phyloP scores from a whole-genome alignment of 192 early-diverging fungal species.

The Linderina pennispora region DNA sequence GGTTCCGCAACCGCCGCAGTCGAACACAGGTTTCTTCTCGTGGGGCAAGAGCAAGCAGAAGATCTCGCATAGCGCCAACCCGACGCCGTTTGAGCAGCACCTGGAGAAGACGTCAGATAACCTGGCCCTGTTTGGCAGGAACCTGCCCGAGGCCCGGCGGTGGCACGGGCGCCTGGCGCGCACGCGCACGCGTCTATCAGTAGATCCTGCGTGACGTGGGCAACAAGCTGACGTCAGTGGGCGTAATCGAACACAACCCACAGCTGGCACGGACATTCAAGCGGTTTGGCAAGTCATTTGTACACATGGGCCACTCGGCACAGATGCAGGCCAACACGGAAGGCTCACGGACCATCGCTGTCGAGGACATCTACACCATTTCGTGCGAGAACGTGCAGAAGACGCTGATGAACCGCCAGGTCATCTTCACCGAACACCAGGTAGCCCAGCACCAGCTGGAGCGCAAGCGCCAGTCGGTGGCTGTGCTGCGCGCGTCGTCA shows the following conservation, averaged over 20 bases:
- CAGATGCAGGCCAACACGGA: conserved; percentile 38
- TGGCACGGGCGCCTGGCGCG: conserved; percentile 46
- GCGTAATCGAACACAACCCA: conserved; percentile 32
- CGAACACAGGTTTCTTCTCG: conserved; percentile 25
- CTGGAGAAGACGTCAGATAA: conserved; percentile 28
- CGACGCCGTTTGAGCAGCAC: conserved; percentile 32
- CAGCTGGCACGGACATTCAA: conserved; percentile 27
- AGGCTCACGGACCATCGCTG: conserved; percentile 39
- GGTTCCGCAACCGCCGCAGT: conserved; percentile 20
- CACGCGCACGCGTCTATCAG: conserved; percentile 26
- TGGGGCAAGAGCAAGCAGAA: conserved; percentile 18
- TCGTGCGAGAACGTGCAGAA: conserved; percentile 39
- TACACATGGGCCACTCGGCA: conserved; percentile 25
- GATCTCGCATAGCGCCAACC: conserved; percentile 16
- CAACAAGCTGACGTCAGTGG: conserved; percentile 34
- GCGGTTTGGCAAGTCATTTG: conserved; percentile 38
- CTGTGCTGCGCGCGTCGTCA: conserved; percentile 39
- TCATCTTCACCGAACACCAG: conserved; percentile 46
- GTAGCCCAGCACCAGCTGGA: conserved; percentile 41
- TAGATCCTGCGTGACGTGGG: conserved; percentile 26
- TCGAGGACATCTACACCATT: conserved; percentile 24
- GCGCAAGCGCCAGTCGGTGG: conserved; percentile 45
- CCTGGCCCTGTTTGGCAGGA: conserved; percentile 33
- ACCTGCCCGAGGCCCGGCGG: conserved; percentile 20
- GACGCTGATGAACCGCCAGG: conserved; percentile 36